Percentiles rank a stretch among this genome's conserved stretches.
These are phyloP conservation scores for Fusarium sp. DNA, from an alignment of 2,329 filamentous ascomycete genomes.

Conservation along the genomic window DNA sequence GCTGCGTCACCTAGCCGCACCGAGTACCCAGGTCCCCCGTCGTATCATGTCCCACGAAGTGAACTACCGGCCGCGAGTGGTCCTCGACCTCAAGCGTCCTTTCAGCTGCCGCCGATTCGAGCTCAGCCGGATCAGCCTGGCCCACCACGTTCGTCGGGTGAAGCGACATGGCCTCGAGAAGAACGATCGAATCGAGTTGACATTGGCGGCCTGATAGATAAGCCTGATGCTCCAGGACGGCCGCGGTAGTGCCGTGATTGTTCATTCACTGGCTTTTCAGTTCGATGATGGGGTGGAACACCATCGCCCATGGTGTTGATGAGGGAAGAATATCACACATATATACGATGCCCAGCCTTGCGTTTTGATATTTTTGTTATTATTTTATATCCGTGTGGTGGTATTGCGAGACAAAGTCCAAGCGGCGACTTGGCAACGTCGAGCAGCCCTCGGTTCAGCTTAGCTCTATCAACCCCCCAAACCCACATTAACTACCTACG, in stretches of 20 bases:
- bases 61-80: conserved; percentile 60
- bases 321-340: conserved; percentile 1
- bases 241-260: conserved; percentile 42
- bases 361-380: conserved; percentile 34
- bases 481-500: too few relatives aligned
- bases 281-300: conserved; percentile 43
- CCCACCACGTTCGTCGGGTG: conserved; percentile 20
- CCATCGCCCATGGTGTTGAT: neutral
- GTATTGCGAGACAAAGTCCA: conserved; percentile 14
- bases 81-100: conserved; percentile 54
- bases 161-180: conserved; percentile 60
- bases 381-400: conserved; percentile 18
- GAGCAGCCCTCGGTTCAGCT: too few relatives aligned
- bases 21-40: conserved; percentile 63
- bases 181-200: conserved; percentile 70
- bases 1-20: conserved; percentile 60
- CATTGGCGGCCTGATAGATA: conserved; percentile 75
- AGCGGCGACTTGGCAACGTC: neutral
- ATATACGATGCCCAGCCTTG: conserved; percentile 12
- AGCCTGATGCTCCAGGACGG: conserved; percentile 60
- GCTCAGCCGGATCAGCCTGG: conserved; percentile 53
- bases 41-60: conserved; percentile 69
- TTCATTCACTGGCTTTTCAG: conserved; percentile 22
- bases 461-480: too few relatives aligned
- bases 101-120: conserved; percentile 67